Conservation (phyloP, 2,329 filamentous ascomycete genomes). For the Alternaria sp. region DNA sequence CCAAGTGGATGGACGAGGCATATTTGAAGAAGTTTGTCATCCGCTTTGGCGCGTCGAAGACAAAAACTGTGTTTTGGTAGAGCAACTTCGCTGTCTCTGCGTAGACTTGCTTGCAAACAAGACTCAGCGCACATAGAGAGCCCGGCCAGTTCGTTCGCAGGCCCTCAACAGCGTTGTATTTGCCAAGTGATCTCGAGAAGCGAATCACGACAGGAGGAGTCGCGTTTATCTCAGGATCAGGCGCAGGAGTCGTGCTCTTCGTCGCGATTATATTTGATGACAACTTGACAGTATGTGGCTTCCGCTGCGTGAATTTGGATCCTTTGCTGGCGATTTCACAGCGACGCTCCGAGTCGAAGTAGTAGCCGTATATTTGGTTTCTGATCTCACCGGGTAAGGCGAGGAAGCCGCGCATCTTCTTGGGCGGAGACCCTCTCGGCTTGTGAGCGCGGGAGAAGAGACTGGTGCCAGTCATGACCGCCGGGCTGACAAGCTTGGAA, state of each 20-base stretch:
- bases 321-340: constrained; percentile 34
- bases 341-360: constrained; percentile 34
- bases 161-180: constrained; percentile 24
- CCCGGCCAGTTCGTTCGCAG: constrained; percentile 36
- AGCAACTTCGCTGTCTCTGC: constrained; percentile 34
- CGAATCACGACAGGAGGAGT: constrained; percentile 12
- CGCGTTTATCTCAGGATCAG: not conserved
- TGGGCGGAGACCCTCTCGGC: constrained; percentile 8
- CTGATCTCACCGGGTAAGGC: constrained; percentile 59
- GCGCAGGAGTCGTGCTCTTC: not conserved
- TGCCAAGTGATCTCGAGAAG: constrained; percentile 23
- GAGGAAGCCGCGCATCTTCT: constrained; percentile 37
- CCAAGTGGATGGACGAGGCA: constrained; percentile 23
- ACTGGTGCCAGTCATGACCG: constrained; percentile 1
- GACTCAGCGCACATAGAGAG: constrained; percentile 35
- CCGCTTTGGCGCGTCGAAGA: constrained; percentile 35
- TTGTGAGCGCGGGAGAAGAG: constrained; percentile 20
- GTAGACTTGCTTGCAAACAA: constrained; percentile 39
- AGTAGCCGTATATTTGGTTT: constrained; percentile 53
- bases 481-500: not conserved
- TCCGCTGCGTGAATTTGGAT: constrained; percentile 7
- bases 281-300: constrained; percentile 21
- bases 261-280: not conserved
- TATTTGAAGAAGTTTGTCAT: constrained; percentile 34
- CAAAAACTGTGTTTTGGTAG: constrained; percentile 38